These are phyloP conservation scores for Gentiana dahurica DNA, from an alignment of 257 asterid species.

Conservation along the genomic window DNA sequence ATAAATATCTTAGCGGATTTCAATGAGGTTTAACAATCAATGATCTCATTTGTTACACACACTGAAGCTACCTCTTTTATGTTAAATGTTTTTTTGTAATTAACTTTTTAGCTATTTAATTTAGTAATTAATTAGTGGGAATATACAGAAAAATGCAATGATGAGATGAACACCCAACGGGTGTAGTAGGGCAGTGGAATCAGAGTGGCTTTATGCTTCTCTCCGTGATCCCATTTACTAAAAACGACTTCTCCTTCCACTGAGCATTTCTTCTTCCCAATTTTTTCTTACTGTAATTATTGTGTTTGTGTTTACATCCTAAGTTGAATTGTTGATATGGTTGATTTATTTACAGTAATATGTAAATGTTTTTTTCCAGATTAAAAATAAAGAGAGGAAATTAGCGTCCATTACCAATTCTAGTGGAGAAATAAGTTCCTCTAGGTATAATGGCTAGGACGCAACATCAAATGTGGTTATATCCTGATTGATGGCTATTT, in stretches of 20 bases:
- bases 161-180: constrained; percentile 26
- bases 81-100: neutral
- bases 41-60: constrained; percentile 96
- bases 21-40: constrained; percentile 58
- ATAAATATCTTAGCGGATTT: constrained; percentile 87
- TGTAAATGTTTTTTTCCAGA: too few species aligned
- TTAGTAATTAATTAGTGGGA: neutral
- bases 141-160: constrained; percentile 22
- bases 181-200: constrained; percentile 43
- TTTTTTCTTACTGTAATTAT: neutral
- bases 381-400: neutral
- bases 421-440: constrained; percentile 42
- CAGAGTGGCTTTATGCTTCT: constrained; percentile 1
- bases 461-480: constrained; percentile 46
- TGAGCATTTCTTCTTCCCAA: constrained; percentile 19
- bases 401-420: constrained; percentile 87
- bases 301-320: neutral
- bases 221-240: constrained; percentile 33
- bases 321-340: neutral
- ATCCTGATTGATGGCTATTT: constrained; percentile 55
- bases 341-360: neutral
- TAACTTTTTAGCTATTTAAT: neutral
- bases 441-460: constrained; percentile 74
- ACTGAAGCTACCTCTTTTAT: constrained; percentile 43
- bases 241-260: constrained; percentile 61